Conservation (phyloP, 768 basidiomycete genomes). For the Amanita pseudoporphyria region DNA sequence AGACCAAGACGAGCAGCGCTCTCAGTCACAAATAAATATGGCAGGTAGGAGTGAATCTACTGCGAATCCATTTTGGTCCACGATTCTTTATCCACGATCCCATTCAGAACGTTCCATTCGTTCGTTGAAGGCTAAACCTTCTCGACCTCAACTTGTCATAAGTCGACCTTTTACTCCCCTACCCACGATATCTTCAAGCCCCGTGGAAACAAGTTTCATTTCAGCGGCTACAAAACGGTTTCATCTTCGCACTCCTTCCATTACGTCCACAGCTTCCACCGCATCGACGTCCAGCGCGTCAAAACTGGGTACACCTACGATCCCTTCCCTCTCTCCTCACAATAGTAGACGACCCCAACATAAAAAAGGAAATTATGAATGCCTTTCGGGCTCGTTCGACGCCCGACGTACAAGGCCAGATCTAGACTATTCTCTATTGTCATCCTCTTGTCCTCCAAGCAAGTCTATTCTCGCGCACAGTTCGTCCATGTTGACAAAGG, state of each 20-base stretch:
- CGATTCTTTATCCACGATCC: constrained; percentile 25
- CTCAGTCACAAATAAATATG: not conserved
- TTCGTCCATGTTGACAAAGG: constrained; percentile 37
- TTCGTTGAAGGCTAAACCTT: constrained; percentile 23
- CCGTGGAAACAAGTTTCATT: constrained; percentile 6
- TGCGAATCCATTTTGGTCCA: constrained; percentile 26
- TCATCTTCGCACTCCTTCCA: constrained; percentile 18
- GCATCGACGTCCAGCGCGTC: constrained; percentile 18
- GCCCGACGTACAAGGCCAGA: constrained; percentile 8
- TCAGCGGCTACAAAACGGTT: constrained; percentile 13
- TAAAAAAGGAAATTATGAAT: constrained; percentile 8
- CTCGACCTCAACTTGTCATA: constrained; percentile 21
- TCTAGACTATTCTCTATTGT: constrained; percentile 13
- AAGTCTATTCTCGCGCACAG: constrained; percentile 54
- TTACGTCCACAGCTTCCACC: constrained; percentile 20
- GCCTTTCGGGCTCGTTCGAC: constrained; percentile 14
- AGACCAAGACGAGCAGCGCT: not conserved
- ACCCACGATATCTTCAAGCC: constrained; percentile 6
- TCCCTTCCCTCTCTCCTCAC: constrained; percentile 16
- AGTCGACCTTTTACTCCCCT: constrained; percentile 6
- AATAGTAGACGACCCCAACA: constrained; percentile 11
- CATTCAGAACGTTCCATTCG: constrained; percentile 24
- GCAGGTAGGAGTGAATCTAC: not conserved
- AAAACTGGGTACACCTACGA: constrained; percentile 20
- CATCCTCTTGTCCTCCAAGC: constrained; percentile 27